phyloP scores from a whole-genome alignment of 495 filamentous ascomycete genomes.

The Talaromyces trachyspermus region DNA sequence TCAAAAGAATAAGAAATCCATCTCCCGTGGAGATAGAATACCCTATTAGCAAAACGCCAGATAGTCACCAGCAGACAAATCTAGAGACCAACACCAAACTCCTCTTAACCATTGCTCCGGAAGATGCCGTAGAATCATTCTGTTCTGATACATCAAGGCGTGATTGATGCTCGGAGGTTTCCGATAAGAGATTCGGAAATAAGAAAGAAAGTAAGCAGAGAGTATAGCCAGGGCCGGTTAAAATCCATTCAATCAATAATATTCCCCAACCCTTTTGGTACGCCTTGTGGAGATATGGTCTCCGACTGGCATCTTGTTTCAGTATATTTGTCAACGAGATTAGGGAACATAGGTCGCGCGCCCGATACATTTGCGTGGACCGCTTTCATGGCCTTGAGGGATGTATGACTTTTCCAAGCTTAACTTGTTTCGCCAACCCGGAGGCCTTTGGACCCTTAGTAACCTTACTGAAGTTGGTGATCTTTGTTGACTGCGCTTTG shows the following conservation, averaged over 20 bases:
- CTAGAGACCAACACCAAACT: not conserved
- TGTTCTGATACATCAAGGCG: constrained; percentile 4
- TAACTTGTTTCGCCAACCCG: not conserved
- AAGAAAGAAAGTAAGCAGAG: too few relatives aligned
- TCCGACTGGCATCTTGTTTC: not conserved
- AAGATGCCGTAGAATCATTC: constrained; percentile 2
- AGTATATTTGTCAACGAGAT: not conserved
- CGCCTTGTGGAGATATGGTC: not conserved
- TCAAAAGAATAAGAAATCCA: too few relatives aligned
- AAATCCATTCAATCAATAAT: not conserved
- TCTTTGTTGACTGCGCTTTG: constrained; percentile 21
- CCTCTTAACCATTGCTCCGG: not conserved
- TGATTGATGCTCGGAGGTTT: not conserved
- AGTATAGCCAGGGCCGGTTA: not conserved
- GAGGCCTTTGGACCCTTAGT: constrained; percentile 22
- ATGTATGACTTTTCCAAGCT: not conserved
- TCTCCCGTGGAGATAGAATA: too few relatives aligned
- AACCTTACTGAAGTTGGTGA: constrained; percentile 33
- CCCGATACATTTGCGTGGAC: not conserved
- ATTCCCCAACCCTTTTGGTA: not conserved
- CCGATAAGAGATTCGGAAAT: too few relatives aligned
- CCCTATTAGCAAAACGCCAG: constrained; percentile 1
- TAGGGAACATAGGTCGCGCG: not conserved
- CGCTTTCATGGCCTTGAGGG: not conserved
- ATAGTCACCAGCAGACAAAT: not conserved